Percentiles rank a stretch among this genome's conserved stretches.
These are phyloP conservation scores for Fagopyrum tataricum DNA, from an alignment of 148 eudicot genomes.

Conservation along the genomic window DNA sequence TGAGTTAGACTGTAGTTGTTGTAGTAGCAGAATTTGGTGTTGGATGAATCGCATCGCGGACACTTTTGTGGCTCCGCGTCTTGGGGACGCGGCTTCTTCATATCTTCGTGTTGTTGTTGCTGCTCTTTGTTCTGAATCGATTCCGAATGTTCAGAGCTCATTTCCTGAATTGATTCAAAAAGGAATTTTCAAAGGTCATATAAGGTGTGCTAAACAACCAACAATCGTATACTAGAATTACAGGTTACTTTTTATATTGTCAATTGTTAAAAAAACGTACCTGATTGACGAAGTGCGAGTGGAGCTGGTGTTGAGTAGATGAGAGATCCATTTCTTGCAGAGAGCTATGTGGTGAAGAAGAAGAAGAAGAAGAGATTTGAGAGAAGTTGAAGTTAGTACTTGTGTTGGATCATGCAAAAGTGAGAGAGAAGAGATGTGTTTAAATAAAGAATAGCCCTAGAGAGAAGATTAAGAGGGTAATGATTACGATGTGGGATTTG, in stretches of 20 bases:
- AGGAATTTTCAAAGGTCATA: background rate
- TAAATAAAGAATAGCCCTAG: background rate
- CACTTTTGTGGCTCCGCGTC: background rate
- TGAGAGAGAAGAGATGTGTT: background rate
- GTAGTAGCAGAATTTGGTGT: conserved; percentile 12
- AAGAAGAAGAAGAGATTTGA: background rate
- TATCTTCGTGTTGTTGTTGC: background rate
- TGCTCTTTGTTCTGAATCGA: background rate
- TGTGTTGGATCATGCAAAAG: background rate
- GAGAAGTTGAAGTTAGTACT: background rate
- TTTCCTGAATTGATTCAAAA: background rate
- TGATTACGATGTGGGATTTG: background rate
- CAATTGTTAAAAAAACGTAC: background rate
- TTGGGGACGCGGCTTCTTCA: conserved; percentile 8
- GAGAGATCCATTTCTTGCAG: conserved; percentile 4
- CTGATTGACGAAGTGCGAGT: background rate
- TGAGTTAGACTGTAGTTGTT: conserved; percentile 11
- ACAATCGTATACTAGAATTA: background rate
- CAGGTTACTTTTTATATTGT: background rate
- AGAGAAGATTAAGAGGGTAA: background rate
- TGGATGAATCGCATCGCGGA: background rate
- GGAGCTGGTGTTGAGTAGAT: conserved; percentile 3
- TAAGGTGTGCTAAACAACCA: too few relatives aligned
- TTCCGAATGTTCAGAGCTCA: too few relatives aligned
- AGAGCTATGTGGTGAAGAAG: background rate